phyloP scores from a whole-genome alignment of 441 rosid genomes.

The Sinapis alba region DNA sequence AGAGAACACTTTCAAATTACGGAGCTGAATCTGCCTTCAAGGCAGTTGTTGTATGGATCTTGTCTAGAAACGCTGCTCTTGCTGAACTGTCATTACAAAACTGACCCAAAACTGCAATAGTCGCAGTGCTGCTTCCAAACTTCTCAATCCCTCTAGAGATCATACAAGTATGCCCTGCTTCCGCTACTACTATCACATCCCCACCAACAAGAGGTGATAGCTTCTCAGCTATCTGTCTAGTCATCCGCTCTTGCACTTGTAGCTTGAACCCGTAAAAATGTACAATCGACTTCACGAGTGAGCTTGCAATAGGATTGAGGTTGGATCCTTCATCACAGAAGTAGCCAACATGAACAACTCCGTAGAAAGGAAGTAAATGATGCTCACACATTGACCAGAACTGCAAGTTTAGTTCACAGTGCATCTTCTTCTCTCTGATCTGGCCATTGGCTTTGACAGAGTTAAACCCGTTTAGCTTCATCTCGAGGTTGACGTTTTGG shows the following conservation, averaged over 20 bases:
- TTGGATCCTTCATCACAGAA: constrained; percentile 43
- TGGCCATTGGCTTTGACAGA: constrained; percentile 43
- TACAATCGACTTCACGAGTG: constrained; percentile 75
- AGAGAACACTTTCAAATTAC: constrained; percentile 11
- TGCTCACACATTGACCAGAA: constrained; percentile 97
- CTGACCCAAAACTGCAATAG: constrained; percentile 79
- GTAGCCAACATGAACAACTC: constrained; percentile 78
- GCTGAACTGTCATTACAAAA: constrained; percentile 62
- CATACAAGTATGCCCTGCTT: constrained; percentile 94
- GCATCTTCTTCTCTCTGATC: constrained; percentile 38
- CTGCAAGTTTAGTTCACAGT: constrained; percentile 64
- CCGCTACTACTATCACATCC: constrained; percentile 88
- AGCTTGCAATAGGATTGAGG: constrained; percentile 46
- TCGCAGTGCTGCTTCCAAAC: constrained; percentile 85
- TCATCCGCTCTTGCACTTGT: constrained; percentile 96
- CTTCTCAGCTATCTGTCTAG: constrained; percentile 87
- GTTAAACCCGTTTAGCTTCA: constrained; percentile 56
- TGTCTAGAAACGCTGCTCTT: constrained; percentile 67
- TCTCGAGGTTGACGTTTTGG: constrained; percentile 46
- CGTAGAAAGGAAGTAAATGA: constrained; percentile 93
- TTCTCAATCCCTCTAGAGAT: constrained; percentile 95
- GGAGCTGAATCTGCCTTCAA: constrained; percentile 22
- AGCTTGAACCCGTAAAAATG: constrained; percentile 92
- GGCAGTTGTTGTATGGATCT: constrained; percentile 42
- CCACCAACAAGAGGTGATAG: constrained; percentile 68